Conservation (phyloP, 163 green algal genomes). For the Scenedesmus sp. region DNA sequence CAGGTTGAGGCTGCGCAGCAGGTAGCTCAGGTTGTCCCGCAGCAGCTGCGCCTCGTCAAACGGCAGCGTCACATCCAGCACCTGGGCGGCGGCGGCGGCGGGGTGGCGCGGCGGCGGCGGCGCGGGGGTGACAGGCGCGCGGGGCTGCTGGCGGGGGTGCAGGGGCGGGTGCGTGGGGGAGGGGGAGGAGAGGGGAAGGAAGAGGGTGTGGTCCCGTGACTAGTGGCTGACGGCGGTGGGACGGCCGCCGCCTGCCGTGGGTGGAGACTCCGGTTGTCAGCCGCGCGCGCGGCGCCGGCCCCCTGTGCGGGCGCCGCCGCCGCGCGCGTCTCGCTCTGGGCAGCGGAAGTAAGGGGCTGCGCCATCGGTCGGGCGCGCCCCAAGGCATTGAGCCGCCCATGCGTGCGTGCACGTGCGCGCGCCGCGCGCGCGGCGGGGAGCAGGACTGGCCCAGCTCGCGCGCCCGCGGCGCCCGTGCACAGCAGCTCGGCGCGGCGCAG, state of each 20-base stretch:
- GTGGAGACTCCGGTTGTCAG: constrained; percentile 35
- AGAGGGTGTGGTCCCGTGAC: constrained; percentile 10
- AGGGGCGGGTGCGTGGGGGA: too few relatives aligned
- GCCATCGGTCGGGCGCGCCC: not conserved
- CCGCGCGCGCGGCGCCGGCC: constrained; percentile 1
- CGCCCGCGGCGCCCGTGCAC: too few relatives aligned
- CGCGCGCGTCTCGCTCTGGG: constrained; percentile 4
- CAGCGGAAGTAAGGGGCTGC: constrained; percentile 21
- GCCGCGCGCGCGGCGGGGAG: too few relatives aligned
- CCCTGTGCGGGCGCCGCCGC: too few relatives aligned
- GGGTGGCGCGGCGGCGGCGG: not conserved
- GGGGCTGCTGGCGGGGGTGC: not conserved
- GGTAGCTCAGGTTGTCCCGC: constrained; percentile 77
- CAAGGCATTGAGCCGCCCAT: not conserved
- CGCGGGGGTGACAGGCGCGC: not conserved
- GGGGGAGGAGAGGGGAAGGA: not conserved
- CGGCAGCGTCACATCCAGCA: constrained; percentile 82
- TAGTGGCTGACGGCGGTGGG: constrained; percentile 34
- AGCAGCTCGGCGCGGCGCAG: too few relatives aligned
- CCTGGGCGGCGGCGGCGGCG: constrained; percentile 60
- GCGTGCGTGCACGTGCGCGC: too few relatives aligned
- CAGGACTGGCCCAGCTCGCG: too few relatives aligned
- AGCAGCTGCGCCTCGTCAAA: constrained; percentile 91
- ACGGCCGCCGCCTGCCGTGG: constrained; percentile 18
- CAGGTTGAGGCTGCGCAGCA: constrained; percentile 63